These are phyloP conservation scores for Rhynchospora pubera DNA, from an alignment of 176 grass and related monocot species.

Conservation along the genomic window DNA sequence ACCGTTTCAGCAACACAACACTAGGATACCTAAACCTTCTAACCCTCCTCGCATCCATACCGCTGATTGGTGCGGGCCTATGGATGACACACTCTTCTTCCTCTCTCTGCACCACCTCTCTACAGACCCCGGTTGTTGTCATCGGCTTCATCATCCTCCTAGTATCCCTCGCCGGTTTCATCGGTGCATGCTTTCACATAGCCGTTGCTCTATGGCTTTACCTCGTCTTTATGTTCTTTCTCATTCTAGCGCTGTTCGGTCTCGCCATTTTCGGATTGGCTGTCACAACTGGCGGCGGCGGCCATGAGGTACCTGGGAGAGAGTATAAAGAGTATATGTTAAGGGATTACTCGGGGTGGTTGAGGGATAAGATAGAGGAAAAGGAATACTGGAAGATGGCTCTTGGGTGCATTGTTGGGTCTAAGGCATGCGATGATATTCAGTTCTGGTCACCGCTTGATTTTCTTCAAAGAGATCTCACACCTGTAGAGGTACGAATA, in stretches of 20 bases:
- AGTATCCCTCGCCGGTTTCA: constrained; percentile 59
- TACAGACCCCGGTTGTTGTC: constrained; percentile 54
- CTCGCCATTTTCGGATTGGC: constrained; percentile 44
- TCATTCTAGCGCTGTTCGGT: constrained; percentile 44
- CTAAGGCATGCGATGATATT: constrained; percentile 32
- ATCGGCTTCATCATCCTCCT: constrained; percentile 66
- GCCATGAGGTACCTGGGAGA: constrained; percentile 37
- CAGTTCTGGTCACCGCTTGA: constrained; percentile 30
- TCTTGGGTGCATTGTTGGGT: constrained; percentile 31
- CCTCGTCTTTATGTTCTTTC: constrained; percentile 53
- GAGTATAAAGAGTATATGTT: constrained; percentile 60
- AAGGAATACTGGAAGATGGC: constrained; percentile 24
- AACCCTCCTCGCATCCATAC: constrained; percentile 64
- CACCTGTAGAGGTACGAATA: constrained; percentile 32
- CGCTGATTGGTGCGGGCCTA: constrained; percentile 59
- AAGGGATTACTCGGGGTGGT: constrained; percentile 58
- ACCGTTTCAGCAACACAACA: constrained; percentile 62
- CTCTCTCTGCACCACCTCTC: constrained; percentile 42
- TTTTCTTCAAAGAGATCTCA: constrained; percentile 39
- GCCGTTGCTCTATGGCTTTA: constrained; percentile 62
- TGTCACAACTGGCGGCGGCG: constrained; percentile 49
- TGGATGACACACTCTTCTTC: constrained; percentile 54
- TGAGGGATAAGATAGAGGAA: constrained; percentile 29
- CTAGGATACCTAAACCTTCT: constrained; percentile 73
- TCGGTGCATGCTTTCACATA: constrained; percentile 64